Base-by-base conservation (phyloP, 2,329 filamentous ascomycete genomes). In the Bipolaris victoriae region DNA sequence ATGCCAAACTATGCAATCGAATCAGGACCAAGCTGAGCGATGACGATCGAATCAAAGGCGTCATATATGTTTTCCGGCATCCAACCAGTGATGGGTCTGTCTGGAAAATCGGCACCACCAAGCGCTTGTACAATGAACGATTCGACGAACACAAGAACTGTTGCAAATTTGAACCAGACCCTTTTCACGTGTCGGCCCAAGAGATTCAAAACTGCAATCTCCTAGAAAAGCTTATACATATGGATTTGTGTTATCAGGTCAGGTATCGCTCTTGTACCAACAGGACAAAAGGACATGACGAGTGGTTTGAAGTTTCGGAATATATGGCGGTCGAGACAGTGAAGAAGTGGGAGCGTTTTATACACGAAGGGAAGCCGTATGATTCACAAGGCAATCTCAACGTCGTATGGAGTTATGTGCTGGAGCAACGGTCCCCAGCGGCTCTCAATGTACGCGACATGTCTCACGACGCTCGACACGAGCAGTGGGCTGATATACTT, bases 341-440 rank as follows among this genome's bases (percentile, higher is more conserved):
- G 3, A n/a, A 60, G 39, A 57, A 53, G 26, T 66, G 62, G 62
- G 54, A 43, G 9, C 9, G 11, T 3, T 66, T 66, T 20, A 55
- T 65, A 52, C 33, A 44, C 2, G n/a, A 22, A 6, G 40, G 57
- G 20, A 45, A 49, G 31, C 64, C 64, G 13, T 65, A 66, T 43
- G 22, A 44, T n/a, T 58, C 43, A 35, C 33, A 35, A 1, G 35
- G 56, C 7, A 20, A 48, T 16, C 22, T 66, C 4, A 61, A 16
- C 11, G 40, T 49, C 4, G 5, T 61, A 9, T 66, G 64, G 64
- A 31, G 7, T 7, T 43, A 57, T 33, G 15, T 58, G 16, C 29
- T 65, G 5, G n/a, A 48, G n/a, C 41, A 52, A 11, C 52, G 48
- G 18, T 35, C 11, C 13, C 35, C 5, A 16, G 31, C 13, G 6